A percentile compares a stretch with the other conserved stretches of the same genome.
These are phyloP conservation scores for Trametes maxima DNA, from an alignment of 768 basidiomycete species.

Conservation along the genomic window DNA sequence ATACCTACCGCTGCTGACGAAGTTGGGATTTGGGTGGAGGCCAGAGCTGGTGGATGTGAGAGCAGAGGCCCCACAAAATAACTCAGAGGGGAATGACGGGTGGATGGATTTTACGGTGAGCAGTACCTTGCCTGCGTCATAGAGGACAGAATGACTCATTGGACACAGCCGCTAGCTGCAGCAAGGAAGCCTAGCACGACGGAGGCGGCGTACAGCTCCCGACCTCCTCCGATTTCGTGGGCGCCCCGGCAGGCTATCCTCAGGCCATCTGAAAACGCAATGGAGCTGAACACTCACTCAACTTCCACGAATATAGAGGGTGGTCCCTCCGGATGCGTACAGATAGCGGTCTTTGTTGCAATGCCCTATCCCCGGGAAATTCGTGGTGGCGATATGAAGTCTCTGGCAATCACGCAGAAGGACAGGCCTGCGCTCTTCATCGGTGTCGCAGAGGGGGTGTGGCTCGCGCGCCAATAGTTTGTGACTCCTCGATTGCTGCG, in stretches of 20 bases:
- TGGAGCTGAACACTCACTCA: not conserved
- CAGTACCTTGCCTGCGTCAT: not conserved
- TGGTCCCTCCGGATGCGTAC: not conserved
- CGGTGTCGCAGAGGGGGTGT: too few species aligned
- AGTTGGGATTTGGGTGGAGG: not conserved
- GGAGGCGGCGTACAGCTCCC: not conserved
- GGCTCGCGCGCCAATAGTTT: too few species aligned
- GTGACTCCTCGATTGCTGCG: too few species aligned
- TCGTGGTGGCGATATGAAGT: too few species aligned
- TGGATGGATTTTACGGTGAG: not conserved
- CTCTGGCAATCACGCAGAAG: too few species aligned
- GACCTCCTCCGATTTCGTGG: not conserved
- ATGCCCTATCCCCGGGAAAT: not conserved
- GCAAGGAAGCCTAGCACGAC: not conserved
- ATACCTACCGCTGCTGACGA: not conserved
- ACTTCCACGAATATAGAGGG: not conserved
- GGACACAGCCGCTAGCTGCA: not conserved
- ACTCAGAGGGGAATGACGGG: too few species aligned
- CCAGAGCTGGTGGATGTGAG: slow-evolving; percentile 4
- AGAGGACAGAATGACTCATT: not conserved
- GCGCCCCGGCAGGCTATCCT: not conserved
- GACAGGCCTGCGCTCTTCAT: too few species aligned
- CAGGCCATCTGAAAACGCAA: not conserved
- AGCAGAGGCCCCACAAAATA: not conserved
- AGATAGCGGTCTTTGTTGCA: slow-evolving; percentile 2